Base-by-base conservation (phyloP, 2,329 filamentous ascomycete genomes). In the Atkinsonella texensis region DNA sequence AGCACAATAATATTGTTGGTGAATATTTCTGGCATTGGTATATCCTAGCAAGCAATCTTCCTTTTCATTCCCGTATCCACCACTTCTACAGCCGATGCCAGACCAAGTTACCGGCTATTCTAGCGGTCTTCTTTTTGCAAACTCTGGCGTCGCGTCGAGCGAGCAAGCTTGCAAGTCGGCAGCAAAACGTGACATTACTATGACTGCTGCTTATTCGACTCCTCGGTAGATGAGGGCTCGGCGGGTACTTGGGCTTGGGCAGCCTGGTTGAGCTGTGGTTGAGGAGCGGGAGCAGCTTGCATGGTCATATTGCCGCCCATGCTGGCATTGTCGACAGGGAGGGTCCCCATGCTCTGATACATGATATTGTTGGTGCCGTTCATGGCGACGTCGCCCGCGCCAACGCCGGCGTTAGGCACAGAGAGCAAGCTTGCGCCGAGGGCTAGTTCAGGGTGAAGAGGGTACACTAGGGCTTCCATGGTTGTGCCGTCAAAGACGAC, bases 401-500 rank as follows among this genome's bases (percentile, higher is more conserved):
- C 28, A 5, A 28, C 40, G 11, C 39, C 33, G 15, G 46, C 50
- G 38, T 44, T 28, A 31, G 52, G 38, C 15, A 54, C 50, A 10
- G 68, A 67, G 28, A 81, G 68, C 57, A 76, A 68, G 18, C 65
- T 68, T 23, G 69, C 65, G 42, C 80, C 80, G 12, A 83, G 70
- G 20, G 63, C 63, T 28, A 76, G 78, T 51, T 81, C 76, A 0
- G 89, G 87, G 63, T 94, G 88, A 42, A 97, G 73, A 2, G 89
- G 78, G 64, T 93, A 95, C 57, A 93, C 83, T 2, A 82, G 82
- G 0, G 85, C 87, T 57, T 87, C 80, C 68, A 87, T 86, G 45
- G 76, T 79, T 59, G 88, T 86, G 13, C 90, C 90, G 65, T 97
- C 89, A 61, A 97, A 95, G 18, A 97, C 74, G 48, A 95, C 79